These are phyloP conservation scores for Floccularia luteovirens DNA, from an alignment of 768 basidiomycete species.

Conservation along the genomic window DNA sequence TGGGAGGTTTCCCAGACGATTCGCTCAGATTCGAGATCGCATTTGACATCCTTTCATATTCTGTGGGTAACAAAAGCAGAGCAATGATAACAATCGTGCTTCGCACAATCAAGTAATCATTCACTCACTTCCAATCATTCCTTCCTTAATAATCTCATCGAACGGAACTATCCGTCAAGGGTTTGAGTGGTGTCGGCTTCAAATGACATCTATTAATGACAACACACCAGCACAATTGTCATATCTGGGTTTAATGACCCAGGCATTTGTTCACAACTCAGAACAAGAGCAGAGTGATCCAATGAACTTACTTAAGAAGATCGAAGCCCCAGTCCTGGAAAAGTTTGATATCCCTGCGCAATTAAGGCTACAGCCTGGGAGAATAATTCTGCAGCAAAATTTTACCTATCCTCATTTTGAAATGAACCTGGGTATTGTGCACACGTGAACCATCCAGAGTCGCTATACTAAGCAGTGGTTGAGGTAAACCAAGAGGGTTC, in stretches of 20 bases:
- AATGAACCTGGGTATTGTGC: conserved; percentile 58
- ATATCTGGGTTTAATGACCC: conserved; percentile 34
- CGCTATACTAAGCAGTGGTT: conserved; percentile 39
- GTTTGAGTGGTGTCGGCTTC: conserved; percentile 2
- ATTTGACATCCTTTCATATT: conserved; percentile 52
- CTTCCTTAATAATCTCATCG: conserved; percentile 46
- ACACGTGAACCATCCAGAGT: conserved; percentile 66
- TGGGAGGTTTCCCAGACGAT: conserved; percentile 40
- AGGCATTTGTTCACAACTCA: neutral
- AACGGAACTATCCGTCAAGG: conserved; percentile 43
- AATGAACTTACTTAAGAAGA: conserved; percentile 43
- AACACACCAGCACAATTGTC: conserved; percentile 51
- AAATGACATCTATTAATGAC: no score
- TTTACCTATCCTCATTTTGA: conserved; percentile 48
- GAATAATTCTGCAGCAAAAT: neutral
- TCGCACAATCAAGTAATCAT: conserved; percentile 1
- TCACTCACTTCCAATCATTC: conserved; percentile 45
- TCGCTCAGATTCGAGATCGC: conserved; percentile 45
- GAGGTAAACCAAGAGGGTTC: neutral
- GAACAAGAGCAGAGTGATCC: neutral
- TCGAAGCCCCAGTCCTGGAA: conserved; percentile 67
- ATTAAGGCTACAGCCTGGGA: neutral
- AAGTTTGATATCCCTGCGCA: conserved; percentile 39
- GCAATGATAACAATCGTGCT: neutral
- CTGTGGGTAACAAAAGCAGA: conserved; percentile 18